Evolutionary conservation across 129 eudicot species (phyloP), one percentile per base, ranked within the genome.

Genomic region (Chrysanthemum lavandulifolium): DNA sequence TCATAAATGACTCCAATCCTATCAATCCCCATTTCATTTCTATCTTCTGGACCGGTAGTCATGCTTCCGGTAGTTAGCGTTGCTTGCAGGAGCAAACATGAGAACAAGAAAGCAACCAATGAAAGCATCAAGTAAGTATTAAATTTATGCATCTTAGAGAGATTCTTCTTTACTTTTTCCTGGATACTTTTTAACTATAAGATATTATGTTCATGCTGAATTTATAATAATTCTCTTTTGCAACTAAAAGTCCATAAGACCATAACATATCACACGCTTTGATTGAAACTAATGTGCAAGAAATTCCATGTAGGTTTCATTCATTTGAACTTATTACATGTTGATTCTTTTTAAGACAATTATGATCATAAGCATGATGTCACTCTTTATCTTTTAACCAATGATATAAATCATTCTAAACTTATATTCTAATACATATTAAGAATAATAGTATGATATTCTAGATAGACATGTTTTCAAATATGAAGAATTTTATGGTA

Each of bases 1-100:
- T 84, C 92, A 27, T 80, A 21, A 61, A 87, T 67, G 11, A 61
- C 89, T 14, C 92, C 92, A 33, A 84, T 62, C 56, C 25, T n/a
- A 29, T 15, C 83, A 13, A 81, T 61, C 16, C 61, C 12, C 6
- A 16, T 67, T 51, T 76, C 68, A 14, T 76, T 67, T 58, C 8
- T 5, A 13, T 13, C 60, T 65, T 76, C 66, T 67, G 66, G 54
- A 14, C 5, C 15, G 5, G 10, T 61, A 0, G 56, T 36, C 6
- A 57, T 54, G 77, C 73, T 64, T 69, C 53, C 68, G 18, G 60
- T 29, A 45, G 73, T 36, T 75, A 16, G 13, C 12, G 53, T 48
- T 52, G 73, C 77, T 50, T 61, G 65, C 47, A 59, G 69, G 31
- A 72, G 69, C 56, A 57, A 19, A 31, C 53, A 71, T 45, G 73